Evolutionary conservation across 768 basidiomycete genomes (phyloP), one percentile per base, ranked within the genome.

Genomic region (Lactarius evosmus): DNA sequence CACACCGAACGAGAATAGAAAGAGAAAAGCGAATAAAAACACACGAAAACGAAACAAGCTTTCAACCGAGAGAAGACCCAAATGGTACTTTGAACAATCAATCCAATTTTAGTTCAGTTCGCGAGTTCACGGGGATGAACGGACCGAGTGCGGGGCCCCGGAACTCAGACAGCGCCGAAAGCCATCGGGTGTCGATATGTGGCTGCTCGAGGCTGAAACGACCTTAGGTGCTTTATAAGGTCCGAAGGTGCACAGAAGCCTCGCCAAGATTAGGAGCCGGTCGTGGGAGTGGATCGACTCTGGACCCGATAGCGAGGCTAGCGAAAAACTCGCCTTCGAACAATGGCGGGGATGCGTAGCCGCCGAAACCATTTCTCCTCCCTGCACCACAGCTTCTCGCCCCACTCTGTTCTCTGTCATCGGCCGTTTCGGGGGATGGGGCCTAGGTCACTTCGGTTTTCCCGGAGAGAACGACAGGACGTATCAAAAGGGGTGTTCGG

Each of bases 221-320:
- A 38, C 33, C 36, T 19, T 41, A 25, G 9, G 25, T 56, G 38
- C 60, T 61, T 34, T 57, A 61, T 61, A 56, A 34, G 64, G 40
- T 57, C 64, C 54, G 63, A 60, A 50, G 46, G 52, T 11, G 46
- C 30, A 52, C 7, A 38, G 46, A 58, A 50, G 36, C 46, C 34
- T 49, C 46, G 12, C 46, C 59, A 27, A 60, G 57, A 56, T 60
- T 44, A 46, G 53, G 55, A 38, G 29, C 34, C 36, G 12, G n/a
- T 29, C 59, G 58, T 61, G 64, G 50, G 64, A 60, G 32, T 56
- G 55, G 54, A 65, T 65, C 64, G 50, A 61, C 60, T 22, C 30
- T 30, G 51, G 30, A 22, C 44, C 32, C 49, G 38, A 61, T 56
- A 56, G 46, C 46, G 38, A n/a, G 59, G 38, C 49, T 27, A 32